Conservation (phyloP, 2,329 filamentous ascomycete genomes). For the Saccharata proteae region DNA sequence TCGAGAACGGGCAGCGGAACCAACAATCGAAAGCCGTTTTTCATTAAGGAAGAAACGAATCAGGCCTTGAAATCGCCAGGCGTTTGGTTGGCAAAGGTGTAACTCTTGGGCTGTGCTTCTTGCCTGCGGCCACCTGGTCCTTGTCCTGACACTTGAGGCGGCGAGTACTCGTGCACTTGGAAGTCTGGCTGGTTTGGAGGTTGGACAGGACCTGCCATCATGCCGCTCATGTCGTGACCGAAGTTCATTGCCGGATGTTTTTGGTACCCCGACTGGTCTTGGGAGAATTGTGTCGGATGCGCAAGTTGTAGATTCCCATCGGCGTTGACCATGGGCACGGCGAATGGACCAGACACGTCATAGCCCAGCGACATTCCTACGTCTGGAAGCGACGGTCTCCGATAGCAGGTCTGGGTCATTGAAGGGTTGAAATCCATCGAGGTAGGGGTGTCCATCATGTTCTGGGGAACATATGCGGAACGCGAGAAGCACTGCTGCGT, state of each 20-base stretch:
- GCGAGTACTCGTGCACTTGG: slow-evolving; percentile 35
- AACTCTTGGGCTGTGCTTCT: slow-evolving; percentile 30
- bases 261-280: slow-evolving; percentile 6
- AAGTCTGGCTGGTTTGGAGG: slow-evolving; percentile 22
- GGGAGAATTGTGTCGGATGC: slow-evolving; percentile 10
- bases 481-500: slow-evolving; percentile 34
- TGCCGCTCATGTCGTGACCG: neutral
- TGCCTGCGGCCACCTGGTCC: slow-evolving; percentile 10
- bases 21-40: too few species aligned
- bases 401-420: slow-evolving; percentile 2
- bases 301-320: slow-evolving; percentile 10
- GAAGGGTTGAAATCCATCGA: slow-evolving; percentile 3
- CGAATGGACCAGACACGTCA: slow-evolving; percentile 9
- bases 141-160: slow-evolving; percentile 29
- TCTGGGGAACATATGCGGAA: slow-evolving; percentile 9
- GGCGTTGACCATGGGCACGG: slow-evolving; percentile 12
- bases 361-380: slow-evolving; percentile 1
- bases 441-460: slow-evolving; percentile 7
- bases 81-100: slow-evolving; percentile 36
- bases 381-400: slow-evolving; percentile 11
- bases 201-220: slow-evolving; percentile 3
- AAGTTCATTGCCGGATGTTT: slow-evolving; percentile 1
- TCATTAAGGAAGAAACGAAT: too few species aligned
- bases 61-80: slow-evolving; percentile 29
- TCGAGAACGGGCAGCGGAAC: too few species aligned